Conservation (phyloP, 768 basidiomycete species). For the Coprinopsis marcescibilis region DNA sequence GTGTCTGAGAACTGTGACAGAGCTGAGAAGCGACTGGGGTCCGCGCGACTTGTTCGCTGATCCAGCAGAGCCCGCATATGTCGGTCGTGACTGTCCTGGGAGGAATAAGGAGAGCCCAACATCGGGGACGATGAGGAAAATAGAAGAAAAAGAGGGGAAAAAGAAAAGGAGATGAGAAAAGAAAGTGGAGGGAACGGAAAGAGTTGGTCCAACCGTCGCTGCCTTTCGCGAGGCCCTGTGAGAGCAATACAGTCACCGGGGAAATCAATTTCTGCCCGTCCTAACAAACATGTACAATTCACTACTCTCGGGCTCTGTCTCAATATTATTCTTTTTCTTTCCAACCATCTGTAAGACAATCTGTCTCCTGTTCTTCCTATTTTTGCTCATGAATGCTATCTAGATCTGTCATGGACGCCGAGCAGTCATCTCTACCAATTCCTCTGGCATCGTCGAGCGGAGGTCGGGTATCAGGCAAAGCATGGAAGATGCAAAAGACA, state of each 20-base stretch:
- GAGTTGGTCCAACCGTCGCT: not conserved
- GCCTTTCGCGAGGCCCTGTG: not conserved
- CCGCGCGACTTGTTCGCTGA: constrained; percentile 47
- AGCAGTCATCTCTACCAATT: constrained; percentile 18
- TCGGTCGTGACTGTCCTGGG: constrained; percentile 37
- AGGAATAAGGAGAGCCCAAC: constrained; percentile 35
- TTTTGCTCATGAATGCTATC: constrained; percentile 15
- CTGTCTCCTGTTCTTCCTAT: too few relatives aligned
- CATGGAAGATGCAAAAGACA: constrained; percentile 52
- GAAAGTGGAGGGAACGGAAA: constrained; percentile 6
- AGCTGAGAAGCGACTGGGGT: constrained; percentile 45
- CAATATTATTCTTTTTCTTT: not conserved
- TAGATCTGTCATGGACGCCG: constrained; percentile 19
- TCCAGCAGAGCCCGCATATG: constrained; percentile 48
- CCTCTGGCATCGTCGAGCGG: constrained; percentile 51
- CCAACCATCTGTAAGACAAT: too few relatives aligned
- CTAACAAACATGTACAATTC: constrained; percentile 10
- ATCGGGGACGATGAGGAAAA: constrained; percentile 21
- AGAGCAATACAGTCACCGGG: not conserved
- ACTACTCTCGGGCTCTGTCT: not conserved
- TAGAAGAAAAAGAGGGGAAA: constrained; percentile 11
- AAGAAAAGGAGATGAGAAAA: constrained; percentile 9
- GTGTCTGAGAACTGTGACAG: constrained; percentile 58
- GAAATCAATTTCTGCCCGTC: not conserved
- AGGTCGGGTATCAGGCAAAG: constrained; percentile 65